Evolutionary conservation across 331 rosid genomes (phyloP).

Genomic region (Erythrophleum ivorense): DNA sequence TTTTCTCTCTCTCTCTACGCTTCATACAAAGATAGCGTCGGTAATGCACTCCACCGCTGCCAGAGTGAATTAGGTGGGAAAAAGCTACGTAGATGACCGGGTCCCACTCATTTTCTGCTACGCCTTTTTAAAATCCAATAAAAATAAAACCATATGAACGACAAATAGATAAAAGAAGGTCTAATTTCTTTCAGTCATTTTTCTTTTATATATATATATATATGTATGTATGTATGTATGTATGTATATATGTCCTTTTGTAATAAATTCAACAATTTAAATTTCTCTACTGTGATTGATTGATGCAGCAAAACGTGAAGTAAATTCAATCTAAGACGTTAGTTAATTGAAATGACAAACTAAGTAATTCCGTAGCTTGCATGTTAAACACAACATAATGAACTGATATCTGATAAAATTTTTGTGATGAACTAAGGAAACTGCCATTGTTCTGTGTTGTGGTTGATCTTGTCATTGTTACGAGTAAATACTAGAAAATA

Average conservation of each 20-base stretch:
- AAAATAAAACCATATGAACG: background rate
- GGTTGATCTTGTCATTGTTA: background rate
- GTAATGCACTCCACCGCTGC: conserved; percentile 29
- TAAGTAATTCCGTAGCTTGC: background rate
- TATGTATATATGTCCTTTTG: background rate
- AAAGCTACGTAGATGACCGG: background rate
- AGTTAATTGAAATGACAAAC: too few relatives aligned
- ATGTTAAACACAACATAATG: background rate
- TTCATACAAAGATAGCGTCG: conserved; percentile 6
- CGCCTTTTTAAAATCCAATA: background rate
- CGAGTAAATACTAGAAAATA: background rate
- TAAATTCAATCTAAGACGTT: too few relatives aligned
- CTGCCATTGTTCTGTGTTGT: background rate
- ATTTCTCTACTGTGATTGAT: background rate
- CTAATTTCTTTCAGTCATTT: background rate
- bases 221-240: too few relatives aligned
- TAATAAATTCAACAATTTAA: too few relatives aligned
- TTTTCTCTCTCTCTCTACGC: background rate
- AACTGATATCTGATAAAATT: background rate
- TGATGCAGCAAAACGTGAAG: background rate
- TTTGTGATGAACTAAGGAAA: background rate
- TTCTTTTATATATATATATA: background rate
- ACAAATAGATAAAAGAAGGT: too few relatives aligned
- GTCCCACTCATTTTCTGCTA: conserved; percentile 21
- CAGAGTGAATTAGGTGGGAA: conserved; percentile 36